Conservation (phyloP, 2,329 filamentous ascomycete genomes). For the Lasiodiplodia citricola region DNA sequence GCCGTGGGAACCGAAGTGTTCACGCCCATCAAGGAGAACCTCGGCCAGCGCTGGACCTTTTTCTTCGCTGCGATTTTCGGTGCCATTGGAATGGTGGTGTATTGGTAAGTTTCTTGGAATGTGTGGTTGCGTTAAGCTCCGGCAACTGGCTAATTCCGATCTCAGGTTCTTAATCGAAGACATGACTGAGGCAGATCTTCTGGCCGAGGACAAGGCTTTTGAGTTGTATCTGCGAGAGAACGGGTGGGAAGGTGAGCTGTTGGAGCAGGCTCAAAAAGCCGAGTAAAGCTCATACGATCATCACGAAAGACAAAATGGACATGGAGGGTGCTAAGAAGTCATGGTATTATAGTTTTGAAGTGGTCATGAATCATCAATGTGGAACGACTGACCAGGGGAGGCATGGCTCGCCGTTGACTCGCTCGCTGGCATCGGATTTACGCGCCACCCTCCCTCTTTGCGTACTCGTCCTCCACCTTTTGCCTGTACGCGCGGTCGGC, state of each 20-base stretch:
- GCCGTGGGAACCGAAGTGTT: constrained; percentile 59
- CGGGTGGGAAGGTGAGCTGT: not conserved
- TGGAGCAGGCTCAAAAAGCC: not conserved
- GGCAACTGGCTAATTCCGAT: not conserved
- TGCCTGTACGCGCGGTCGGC: not conserved
- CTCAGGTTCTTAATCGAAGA: constrained; percentile 14
- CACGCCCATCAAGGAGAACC: constrained; percentile 51
- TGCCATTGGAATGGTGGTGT: constrained; percentile 47
- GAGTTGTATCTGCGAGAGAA: constrained; percentile 9
- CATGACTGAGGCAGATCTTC: constrained; percentile 13
- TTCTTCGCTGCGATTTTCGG: constrained; percentile 55
- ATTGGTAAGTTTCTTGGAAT: not conserved
- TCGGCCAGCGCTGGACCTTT: constrained; percentile 58
- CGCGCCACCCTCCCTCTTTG: constrained; percentile 41
- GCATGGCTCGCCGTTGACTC: not conserved
- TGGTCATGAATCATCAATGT: not conserved
- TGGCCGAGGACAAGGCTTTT: constrained; percentile 7
- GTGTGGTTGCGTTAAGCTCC: not conserved
- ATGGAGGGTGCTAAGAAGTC: not conserved
- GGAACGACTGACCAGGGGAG: not conserved
- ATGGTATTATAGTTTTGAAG: not conserved
- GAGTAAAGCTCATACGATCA: not conserved
- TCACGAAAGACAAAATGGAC: not conserved
- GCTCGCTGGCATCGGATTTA: constrained; percentile 18
- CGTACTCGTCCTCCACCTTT: constrained; percentile 32